phyloP scores from a whole-genome alignment of 208 protist species.

The Leishmania guyanensis region DNA sequence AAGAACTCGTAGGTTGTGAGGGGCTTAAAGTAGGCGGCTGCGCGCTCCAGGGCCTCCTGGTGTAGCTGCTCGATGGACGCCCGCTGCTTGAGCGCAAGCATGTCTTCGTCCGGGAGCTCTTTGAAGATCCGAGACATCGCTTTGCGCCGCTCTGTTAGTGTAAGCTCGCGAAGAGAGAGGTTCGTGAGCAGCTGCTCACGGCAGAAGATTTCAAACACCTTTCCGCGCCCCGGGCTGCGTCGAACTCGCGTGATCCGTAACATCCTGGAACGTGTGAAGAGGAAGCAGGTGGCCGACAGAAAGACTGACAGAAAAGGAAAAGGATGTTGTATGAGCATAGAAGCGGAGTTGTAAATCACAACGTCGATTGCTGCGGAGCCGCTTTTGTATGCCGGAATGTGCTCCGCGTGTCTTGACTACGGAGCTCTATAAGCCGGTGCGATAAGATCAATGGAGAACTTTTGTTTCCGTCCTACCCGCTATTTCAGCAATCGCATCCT shows the following conservation, averaged over 20 bases:
- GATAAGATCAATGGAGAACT: neutral
- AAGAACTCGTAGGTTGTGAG: conserved; percentile 69
- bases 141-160: conserved; percentile 39
- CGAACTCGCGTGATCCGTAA: conserved; percentile 14
- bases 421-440: neutral
- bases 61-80: conserved; percentile 29
- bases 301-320: neutral
- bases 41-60: conserved; percentile 22
- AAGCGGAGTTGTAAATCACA: neutral
- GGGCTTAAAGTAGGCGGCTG: conserved; percentile 17
- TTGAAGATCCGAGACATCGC: conserved; percentile 51
- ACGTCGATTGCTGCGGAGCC: neutral
- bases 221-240: conserved; percentile 27
- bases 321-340: neutral
- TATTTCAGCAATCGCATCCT: neutral
- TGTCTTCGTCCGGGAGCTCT: conserved; percentile 31
- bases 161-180: conserved; percentile 40
- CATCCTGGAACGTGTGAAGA: conserved; percentile 21
- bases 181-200: conserved; percentile 55
- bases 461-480: neutral
- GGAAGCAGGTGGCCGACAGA: neutral
- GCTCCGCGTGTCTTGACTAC: neutral
- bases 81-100: conserved; percentile 37
- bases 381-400: neutral
- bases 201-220: conserved; percentile 57